Evolutionary conservation across 1,139 yeast species (phyloP).

Genomic region (Ogataea hybrid): DNA sequence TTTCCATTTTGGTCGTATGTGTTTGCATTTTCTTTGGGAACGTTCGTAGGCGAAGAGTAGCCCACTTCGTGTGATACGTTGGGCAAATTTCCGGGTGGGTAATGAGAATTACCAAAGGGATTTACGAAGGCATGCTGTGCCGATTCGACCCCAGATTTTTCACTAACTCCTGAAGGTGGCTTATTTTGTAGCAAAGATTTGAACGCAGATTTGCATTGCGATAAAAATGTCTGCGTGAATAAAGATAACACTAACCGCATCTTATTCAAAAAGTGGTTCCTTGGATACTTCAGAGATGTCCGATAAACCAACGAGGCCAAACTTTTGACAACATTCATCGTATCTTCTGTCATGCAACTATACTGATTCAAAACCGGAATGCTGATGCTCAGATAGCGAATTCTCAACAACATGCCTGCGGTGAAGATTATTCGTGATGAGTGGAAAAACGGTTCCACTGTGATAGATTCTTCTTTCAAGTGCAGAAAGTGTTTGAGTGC

Average conservation of each 20-base stretch:
- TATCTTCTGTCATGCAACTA: slow-evolving; percentile 49
- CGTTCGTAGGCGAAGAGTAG: no score
- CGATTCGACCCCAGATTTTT: not conserved
- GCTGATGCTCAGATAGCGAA: slow-evolving; percentile 54
- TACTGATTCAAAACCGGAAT: slow-evolving; percentile 48
- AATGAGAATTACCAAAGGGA: no score
- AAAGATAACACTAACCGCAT: slow-evolving; percentile 53
- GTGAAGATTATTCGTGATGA: slow-evolving; percentile 67
- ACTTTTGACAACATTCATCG: slow-evolving; percentile 43
- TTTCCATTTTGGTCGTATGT: no score
- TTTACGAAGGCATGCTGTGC: not conserved
- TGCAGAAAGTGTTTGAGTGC: no score
- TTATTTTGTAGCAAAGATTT: slow-evolving; percentile 14
- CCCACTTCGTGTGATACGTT: no score
- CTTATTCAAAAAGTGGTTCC: slow-evolving; percentile 51
- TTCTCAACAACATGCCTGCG: slow-evolving; percentile 61
- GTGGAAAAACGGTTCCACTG: slow-evolving; percentile 60
- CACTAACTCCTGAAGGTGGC: not conserved
- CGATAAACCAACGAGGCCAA: slow-evolving; percentile 42
- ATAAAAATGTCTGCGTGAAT: slow-evolving; percentile 58
- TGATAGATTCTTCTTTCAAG: no score
- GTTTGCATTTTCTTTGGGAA: no score
- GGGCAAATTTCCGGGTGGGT: no score
- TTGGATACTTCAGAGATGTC: slow-evolving; percentile 40
- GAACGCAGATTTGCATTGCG: slow-evolving; percentile 38